Evolutionary conservation across 768 basidiomycete species (phyloP), one percentile per base, ranked within the genome.

Genomic region (Symmetrospora coprosmae): DNA sequence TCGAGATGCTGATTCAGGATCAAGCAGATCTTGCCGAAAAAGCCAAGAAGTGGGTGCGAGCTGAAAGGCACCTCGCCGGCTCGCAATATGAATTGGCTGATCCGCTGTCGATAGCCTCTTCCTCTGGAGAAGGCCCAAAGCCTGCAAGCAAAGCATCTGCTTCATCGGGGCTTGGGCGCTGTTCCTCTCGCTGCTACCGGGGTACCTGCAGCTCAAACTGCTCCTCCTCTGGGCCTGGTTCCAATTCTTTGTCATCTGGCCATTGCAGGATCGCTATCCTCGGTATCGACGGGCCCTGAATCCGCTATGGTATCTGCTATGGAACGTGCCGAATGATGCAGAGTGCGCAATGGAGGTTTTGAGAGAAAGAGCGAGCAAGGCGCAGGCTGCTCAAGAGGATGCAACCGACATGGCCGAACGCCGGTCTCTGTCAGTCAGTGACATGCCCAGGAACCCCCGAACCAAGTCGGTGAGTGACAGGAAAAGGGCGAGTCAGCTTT

Each of bases 201-300:
- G 38, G 8, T 27, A 43, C 9, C 25, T 58, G 14, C 55, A 58
- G 41, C 55, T 59, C 33, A 58, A 52, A 23, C 31, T 58, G 11
- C 35, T 63, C 43, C 34, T 35, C 2, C 27, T 50, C 11, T 63
- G 52, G 40, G 25, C 49, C 33, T 53, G 58, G 38, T 39, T 59
- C n/a, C 53, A 55, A 5, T 63, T 63, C 34, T 63, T 63, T 28
- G 16, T 63, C 4, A 27, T 63, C 4, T 63, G 52, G 43, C 35
- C 41, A 4, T 13, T 63, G 21, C 62, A 63, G 31, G 62, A 63
- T 34, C 52, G 52, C 21, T 25, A 63, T 50, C 62, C 62, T 4
- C 62, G 56, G 2, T 59, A 56, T 41, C 52, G 62, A 4, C 62
- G 62, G 13, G 62, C 62, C 5, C 43, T 63, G 8, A 63, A 63